Evolutionary conservation across 148 eudicot genomes (phyloP).

Genomic region (Fallopia convolvulus): DNA sequence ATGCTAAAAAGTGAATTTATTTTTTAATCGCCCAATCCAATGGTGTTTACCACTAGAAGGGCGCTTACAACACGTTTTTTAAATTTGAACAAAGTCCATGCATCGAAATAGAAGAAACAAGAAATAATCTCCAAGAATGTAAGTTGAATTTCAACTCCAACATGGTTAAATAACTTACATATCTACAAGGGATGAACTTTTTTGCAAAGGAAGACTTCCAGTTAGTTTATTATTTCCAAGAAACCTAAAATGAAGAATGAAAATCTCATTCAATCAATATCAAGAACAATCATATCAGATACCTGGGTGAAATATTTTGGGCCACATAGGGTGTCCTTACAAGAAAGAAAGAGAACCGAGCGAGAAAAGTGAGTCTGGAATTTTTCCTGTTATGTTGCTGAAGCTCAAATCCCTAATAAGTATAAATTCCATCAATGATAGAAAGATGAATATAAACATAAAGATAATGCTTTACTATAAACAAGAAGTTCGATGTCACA

Average conservation of each 20-base stretch:
- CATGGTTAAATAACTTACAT: constrained; percentile 42
- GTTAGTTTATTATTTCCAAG: constrained; percentile 68
- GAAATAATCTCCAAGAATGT: background rate
- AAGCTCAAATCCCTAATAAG: constrained; percentile 85
- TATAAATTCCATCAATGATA: background rate
- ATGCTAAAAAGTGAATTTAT: too few relatives aligned
- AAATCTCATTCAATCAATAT: background rate
- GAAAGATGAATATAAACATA: background rate
- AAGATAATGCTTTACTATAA: background rate
- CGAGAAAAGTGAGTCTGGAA: constrained; percentile 58
- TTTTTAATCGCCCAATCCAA: too few relatives aligned
- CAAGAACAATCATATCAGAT: background rate
- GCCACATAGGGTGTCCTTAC: constrained; percentile 25
- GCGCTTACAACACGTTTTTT: too few relatives aligned
- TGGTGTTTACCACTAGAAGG: too few relatives aligned
- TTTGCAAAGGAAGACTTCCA: constrained; percentile 52
- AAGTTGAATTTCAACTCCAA: background rate
- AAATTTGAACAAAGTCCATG: background rate
- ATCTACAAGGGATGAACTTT: constrained; percentile 37
- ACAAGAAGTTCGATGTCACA: background rate
- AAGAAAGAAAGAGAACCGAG: constrained; percentile 39
- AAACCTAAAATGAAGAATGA: constrained; percentile 39
- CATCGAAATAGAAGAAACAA: background rate
- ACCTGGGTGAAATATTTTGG: background rate
- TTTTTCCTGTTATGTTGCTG: constrained; percentile 39